Conservation (phyloP, 1,139 yeast species). For the Nakaseomyces glabratus region DNA sequence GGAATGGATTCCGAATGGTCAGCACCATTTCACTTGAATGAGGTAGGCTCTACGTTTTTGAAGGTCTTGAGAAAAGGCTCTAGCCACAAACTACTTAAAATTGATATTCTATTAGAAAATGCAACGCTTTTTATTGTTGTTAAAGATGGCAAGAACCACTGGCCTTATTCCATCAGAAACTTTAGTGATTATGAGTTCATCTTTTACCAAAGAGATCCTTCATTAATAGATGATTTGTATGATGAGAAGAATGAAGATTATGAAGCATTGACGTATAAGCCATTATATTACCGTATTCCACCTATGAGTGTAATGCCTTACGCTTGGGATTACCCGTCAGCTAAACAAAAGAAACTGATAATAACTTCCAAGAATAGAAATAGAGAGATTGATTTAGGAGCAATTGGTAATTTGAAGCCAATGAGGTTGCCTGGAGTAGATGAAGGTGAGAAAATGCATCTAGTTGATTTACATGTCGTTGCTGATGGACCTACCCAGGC, state of each 20-base stretch:
- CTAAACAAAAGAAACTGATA: slow-evolving; percentile 69
- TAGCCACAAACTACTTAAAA: slow-evolving; percentile 62
- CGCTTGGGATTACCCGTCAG: slow-evolving; percentile 96
- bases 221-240: slow-evolving; percentile 34
- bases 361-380: slow-evolving; percentile 66
- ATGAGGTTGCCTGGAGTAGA: slow-evolving; percentile 58
- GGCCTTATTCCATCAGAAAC: slow-evolving; percentile 93
- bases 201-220: slow-evolving; percentile 80
- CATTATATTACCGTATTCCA: slow-evolving; percentile 71
- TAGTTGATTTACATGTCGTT: slow-evolving; percentile 78
- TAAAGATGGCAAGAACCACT: slow-evolving; percentile 60
- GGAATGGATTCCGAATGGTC: slow-evolving; percentile 68
- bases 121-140: slow-evolving; percentile 75
- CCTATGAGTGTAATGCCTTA: slow-evolving; percentile 95
- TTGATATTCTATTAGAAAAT: slow-evolving; percentile 66
- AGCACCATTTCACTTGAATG: slow-evolving; percentile 75
- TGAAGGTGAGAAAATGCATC: slow-evolving; percentile 36
- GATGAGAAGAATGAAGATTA: slow-evolving; percentile 51
- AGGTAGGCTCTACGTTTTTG: slow-evolving; percentile 71
- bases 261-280: slow-evolving; percentile 44
- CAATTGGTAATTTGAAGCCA: slow-evolving; percentile 84
- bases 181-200: slow-evolving; percentile 78
- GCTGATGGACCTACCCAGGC: slow-evolving; percentile 97
- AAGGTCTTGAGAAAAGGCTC: slow-evolving; percentile 52
- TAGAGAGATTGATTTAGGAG: slow-evolving; percentile 76